These are phyloP conservation scores for Nothophoma quercina DNA, from an alignment of 2,329 filamentous ascomycete genomes.

Conservation along the genomic window DNA sequence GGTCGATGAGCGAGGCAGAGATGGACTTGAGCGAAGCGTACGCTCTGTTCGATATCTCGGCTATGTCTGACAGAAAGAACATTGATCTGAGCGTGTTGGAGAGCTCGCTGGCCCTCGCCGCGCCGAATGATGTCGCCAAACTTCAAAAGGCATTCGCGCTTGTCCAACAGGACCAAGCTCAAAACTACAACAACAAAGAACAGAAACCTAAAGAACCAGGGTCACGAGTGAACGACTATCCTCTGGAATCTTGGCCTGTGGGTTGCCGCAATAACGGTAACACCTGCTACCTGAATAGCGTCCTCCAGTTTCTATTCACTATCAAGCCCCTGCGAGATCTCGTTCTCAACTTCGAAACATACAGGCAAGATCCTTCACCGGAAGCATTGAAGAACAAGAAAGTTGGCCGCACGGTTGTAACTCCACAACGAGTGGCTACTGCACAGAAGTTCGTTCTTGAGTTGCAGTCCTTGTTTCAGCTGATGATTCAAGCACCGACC, in stretches of 20 bases:
- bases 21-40: conserved; percentile 60
- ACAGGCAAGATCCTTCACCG: conserved; percentile 72
- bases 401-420: conserved; percentile 76
- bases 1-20: conserved; percentile 56
- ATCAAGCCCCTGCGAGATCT: conserved; percentile 82
- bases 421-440: conserved; percentile 63
- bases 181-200: conserved; percentile 29
- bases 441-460: conserved; percentile 81
- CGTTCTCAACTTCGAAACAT: conserved; percentile 76
- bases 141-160: conserved; percentile 58
- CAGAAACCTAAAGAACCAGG: conserved; percentile 20
- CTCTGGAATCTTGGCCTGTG: conserved; percentile 70
- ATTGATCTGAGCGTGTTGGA: conserved; percentile 56
- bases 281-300: conserved; percentile 96
- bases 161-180: conserved; percentile 48
- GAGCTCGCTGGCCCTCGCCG: conserved; percentile 44
- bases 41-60: conserved; percentile 53
- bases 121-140: conserved; percentile 54
- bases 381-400: conserved; percentile 70
- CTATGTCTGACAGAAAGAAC: conserved; percentile 60
- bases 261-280: conserved; percentile 95
- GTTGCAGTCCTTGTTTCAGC: conserved; percentile 72
- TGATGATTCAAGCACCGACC: conserved; percentile 70
- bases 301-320: conserved; percentile 94
- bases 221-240: conserved; percentile 34